A percentile compares a stretch with the other conserved stretches of the same genome.
Evolutionary conservation across 768 basidiomycete species (phyloP).

Genomic region (Boletus huronensis): DNA sequence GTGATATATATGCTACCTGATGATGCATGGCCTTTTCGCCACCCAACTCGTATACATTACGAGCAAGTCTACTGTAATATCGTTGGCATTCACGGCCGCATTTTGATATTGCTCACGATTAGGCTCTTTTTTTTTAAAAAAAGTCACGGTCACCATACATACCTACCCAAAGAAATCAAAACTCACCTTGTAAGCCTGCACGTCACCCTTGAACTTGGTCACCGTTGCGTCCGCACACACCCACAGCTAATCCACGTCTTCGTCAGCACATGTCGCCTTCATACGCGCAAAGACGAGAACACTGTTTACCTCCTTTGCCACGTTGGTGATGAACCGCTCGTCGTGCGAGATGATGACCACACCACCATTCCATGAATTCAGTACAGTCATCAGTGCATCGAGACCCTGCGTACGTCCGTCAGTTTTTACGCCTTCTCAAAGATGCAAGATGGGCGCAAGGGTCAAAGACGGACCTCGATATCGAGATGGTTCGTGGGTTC

Average conservation of each 20-base stretch:
- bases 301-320: slow-evolving; percentile 66
- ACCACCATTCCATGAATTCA: slow-evolving; percentile 81
- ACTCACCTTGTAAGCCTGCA: slow-evolving; percentile 83
- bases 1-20: too few species aligned
- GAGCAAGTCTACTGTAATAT: neutral
- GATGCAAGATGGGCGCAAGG: neutral
- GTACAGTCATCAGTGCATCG: slow-evolving; percentile 87
- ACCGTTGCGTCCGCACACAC: slow-evolving; percentile 86
- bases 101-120: slow-evolving; percentile 70
- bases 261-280: slow-evolving; percentile 1
- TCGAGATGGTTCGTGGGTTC: slow-evolving; percentile 98
- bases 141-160: neutral
- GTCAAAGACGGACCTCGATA: slow-evolving; percentile 62
- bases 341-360: slow-evolving; percentile 95
- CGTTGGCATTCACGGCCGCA: slow-evolving; percentile 39
- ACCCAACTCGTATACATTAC: too few species aligned
- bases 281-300: neutral
- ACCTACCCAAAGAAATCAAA: neutral
- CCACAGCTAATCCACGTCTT: slow-evolving; percentile 62
- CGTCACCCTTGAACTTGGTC: slow-evolving; percentile 83
- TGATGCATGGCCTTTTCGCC: too few species aligned
- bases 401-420: slow-evolving; percentile 63
- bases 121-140: slow-evolving; percentile 59
- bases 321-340: slow-evolving; percentile 90
- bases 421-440: neutral